Conservation (phyloP, 345 rosid genomes). For the Anacardium occidentale region DNA sequence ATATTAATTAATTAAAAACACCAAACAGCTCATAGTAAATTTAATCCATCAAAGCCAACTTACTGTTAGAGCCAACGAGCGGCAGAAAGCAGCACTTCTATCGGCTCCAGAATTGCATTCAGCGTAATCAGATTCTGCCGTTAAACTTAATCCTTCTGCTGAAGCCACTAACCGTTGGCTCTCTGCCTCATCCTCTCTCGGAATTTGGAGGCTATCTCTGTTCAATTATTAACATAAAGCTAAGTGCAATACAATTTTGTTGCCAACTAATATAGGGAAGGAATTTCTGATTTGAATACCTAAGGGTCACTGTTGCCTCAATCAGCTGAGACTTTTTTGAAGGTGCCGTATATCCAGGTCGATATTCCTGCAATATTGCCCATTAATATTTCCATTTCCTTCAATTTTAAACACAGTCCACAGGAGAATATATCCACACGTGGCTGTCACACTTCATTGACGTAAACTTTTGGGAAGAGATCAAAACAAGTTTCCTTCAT, state of each 20-base stretch:
- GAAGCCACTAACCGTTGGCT: slow-evolving; percentile 20
- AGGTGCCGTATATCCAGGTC: slow-evolving; percentile 68
- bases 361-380: slow-evolving; percentile 53
- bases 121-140: slow-evolving; percentile 23
- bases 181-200: slow-evolving; percentile 34
- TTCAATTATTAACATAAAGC: neutral
- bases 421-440: too few relatives aligned
- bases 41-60: slow-evolving; percentile 21
- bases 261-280: neutral
- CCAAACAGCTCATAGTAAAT: too few relatives aligned
- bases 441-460: neutral
- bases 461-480: neutral
- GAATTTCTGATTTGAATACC: slow-evolving; percentile 36
- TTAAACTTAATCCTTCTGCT: slow-evolving; percentile 29
- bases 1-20: neutral
- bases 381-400: neutral
- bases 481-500: neutral
- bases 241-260: neutral
- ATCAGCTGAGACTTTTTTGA: slow-evolving; percentile 52
- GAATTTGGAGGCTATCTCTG: slow-evolving; percentile 61
- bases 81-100: slow-evolving; percentile 53
- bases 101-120: slow-evolving; percentile 52
- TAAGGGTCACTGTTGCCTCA: slow-evolving; percentile 55
- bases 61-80: slow-evolving; percentile 62
- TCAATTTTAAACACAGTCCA: slow-evolving; percentile 1